phyloP scores from a whole-genome alignment of 2,329 filamentous ascomycete genomes.

The Scytalidium sp. region DNA sequence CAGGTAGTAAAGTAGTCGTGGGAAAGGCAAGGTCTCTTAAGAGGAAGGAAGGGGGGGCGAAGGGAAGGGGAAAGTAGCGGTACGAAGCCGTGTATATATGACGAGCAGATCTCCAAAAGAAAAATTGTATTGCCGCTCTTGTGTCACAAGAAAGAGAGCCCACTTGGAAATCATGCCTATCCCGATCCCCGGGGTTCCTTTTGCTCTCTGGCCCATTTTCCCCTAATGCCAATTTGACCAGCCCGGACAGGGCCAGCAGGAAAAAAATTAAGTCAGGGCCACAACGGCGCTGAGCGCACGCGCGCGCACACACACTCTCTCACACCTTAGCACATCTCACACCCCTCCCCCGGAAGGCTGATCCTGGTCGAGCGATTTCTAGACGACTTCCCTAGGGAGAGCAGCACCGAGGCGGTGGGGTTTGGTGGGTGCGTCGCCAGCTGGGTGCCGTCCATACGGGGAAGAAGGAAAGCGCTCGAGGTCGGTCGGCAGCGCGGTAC shows the following conservation, averaged over 20 bases:
- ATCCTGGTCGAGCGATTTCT: neutral
- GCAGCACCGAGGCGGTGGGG: neutral
- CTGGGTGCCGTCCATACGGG: neutral
- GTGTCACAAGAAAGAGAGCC: neutral
- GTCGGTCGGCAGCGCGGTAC: too few species aligned
- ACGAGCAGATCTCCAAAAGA: neutral
- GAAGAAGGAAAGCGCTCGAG: neutral
- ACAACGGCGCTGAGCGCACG: too few species aligned
- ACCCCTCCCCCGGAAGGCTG: neutral
- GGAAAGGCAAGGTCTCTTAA: neutral
- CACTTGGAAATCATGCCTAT: too few species aligned
- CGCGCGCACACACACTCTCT: too few species aligned
- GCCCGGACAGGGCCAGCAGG: too few species aligned
- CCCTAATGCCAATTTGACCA: too few species aligned
- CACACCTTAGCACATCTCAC: neutral
- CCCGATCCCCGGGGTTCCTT: too few species aligned
- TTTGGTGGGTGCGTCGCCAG: neutral
- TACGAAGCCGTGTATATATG: neutral
- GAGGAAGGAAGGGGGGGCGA: neutral
- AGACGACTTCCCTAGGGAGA: neutral
- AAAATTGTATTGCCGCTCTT: neutral
- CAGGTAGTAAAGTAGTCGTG: too few species aligned
- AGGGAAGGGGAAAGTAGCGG: neutral
- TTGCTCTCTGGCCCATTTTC: too few species aligned
- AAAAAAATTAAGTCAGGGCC: too few species aligned